phyloP scores from a whole-genome alignment of 2,329 filamentous ascomycete species.

The Bipolaris zeicola region DNA sequence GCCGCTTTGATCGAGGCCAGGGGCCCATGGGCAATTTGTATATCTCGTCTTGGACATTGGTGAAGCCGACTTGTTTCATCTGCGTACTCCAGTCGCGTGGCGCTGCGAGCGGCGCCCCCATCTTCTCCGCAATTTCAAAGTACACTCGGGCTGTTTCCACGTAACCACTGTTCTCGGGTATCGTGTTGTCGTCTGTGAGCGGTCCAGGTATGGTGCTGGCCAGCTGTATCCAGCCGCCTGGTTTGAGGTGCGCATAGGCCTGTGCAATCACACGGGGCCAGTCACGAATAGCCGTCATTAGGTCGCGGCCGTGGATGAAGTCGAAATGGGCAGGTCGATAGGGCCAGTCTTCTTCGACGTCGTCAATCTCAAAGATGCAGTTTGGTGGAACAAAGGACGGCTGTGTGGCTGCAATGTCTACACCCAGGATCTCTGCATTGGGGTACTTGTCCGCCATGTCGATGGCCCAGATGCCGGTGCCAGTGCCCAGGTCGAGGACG shows the following conservation, averaged over 20 bases:
- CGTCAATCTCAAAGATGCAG: slow-evolving; percentile 48
- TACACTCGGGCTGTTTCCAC: slow-evolving; percentile 26
- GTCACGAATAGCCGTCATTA: slow-evolving; percentile 39
- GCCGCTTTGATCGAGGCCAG: slow-evolving; percentile 35
- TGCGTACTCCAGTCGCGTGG: slow-evolving; percentile 41
- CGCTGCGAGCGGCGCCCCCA: slow-evolving; percentile 44
- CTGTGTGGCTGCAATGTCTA: slow-evolving; percentile 48
- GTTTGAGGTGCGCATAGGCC: slow-evolving; percentile 32
- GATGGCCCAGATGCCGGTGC: slow-evolving; percentile 33
- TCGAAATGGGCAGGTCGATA: slow-evolving; percentile 41
- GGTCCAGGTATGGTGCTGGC: slow-evolving; percentile 27
- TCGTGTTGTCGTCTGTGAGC: slow-evolving; percentile 26
- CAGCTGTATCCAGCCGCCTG: slow-evolving; percentile 39
- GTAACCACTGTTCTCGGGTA: slow-evolving; percentile 28
- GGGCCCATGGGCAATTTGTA: slow-evolving; percentile 36
- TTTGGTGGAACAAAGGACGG: slow-evolving; percentile 49
- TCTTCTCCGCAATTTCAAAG: slow-evolving; percentile 28
- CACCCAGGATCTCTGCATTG: slow-evolving; percentile 25
- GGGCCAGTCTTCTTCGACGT: slow-evolving; percentile 47
- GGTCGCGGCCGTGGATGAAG: slow-evolving; percentile 39
- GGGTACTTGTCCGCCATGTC: slow-evolving; percentile 32
- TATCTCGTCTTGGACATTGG: slow-evolving; percentile 48
- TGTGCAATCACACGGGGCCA: slow-evolving; percentile 38
- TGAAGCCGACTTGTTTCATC: slow-evolving; percentile 48
- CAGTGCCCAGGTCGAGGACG: slow-evolving; percentile 30